Conservation (phyloP, 2,329 filamentous ascomycete species). For the Leptographium flavum region DNA sequence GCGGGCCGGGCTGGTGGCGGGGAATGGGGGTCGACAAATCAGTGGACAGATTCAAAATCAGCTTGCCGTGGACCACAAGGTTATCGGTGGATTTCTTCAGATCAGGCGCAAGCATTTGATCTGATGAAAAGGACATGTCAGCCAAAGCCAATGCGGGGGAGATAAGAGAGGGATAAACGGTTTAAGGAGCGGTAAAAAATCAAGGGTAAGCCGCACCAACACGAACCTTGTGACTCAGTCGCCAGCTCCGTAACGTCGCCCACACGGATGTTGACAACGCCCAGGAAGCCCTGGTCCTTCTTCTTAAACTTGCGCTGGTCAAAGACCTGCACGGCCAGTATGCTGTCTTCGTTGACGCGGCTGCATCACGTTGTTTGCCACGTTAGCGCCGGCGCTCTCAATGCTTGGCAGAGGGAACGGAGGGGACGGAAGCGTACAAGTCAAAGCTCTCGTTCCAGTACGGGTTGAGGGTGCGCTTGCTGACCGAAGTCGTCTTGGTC, state of each 20-base stretch:
- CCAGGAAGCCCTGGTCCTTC: constrained; percentile 98
- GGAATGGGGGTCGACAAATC: constrained; percentile 63
- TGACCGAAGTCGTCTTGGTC: constrained; percentile 93
- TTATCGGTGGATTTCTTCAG: constrained; percentile 98
- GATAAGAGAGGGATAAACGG: constrained; percentile 2
- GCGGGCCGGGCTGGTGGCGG: constrained; percentile 14
- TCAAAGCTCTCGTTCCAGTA: constrained; percentile 99
- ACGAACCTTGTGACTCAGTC: constrained; percentile 73
- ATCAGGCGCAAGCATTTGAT: constrained; percentile 97
- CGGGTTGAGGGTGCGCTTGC: constrained; percentile 95
- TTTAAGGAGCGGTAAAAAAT: constrained; percentile 1
- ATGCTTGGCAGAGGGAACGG: constrained; percentile 10
- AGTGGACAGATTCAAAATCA: constrained; percentile 92
- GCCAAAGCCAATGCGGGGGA: constrained; percentile 11
- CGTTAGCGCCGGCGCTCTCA: background rate
- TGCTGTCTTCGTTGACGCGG: constrained; percentile 84
- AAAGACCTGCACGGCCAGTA: constrained; percentile 94
- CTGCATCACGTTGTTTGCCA: constrained; percentile 30
- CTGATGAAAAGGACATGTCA: constrained; percentile 33
- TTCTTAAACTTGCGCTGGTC: constrained; percentile 99
- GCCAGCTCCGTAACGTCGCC: constrained; percentile 88
- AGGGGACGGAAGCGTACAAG: constrained; percentile 48
- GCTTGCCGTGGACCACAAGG: constrained; percentile 90
- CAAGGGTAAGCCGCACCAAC: no score
- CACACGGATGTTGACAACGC: constrained; percentile 92